Conservation (phyloP, 2,329 filamentous ascomycete genomes). For the Penicillium freii region DNA sequence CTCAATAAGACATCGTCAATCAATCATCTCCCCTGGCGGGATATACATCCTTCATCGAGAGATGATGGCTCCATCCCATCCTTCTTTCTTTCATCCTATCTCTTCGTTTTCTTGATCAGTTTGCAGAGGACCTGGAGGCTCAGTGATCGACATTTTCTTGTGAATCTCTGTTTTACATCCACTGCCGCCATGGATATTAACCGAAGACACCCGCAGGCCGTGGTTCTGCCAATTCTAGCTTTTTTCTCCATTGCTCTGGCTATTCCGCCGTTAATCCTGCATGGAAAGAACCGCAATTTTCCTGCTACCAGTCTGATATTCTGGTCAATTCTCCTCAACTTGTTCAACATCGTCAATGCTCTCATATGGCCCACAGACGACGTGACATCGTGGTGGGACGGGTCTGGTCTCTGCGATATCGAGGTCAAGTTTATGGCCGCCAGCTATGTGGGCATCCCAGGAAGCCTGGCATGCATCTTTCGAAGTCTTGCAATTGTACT, state of each 20-base stretch:
- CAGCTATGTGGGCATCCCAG: slow-evolving; percentile 52
- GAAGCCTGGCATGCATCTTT: slow-evolving; percentile 58
- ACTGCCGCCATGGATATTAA: slow-evolving; percentile 7
- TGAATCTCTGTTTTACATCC: background rate
- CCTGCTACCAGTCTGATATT: slow-evolving; percentile 57
- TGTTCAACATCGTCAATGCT: slow-evolving; percentile 60
- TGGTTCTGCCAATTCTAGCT: slow-evolving; percentile 50
- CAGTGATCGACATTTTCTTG: background rate
- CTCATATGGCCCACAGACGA: slow-evolving; percentile 64
- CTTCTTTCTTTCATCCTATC: background rate
- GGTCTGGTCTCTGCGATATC: slow-evolving; percentile 62
- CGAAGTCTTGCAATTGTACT: slow-evolving; percentile 60
- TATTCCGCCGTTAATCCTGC: slow-evolving; percentile 59
- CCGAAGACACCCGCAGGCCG: slow-evolving; percentile 31
- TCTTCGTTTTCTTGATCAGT: background rate
- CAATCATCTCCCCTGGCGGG: background rate
- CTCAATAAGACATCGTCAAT: slow-evolving; percentile 3
- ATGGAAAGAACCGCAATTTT: slow-evolving; percentile 60
- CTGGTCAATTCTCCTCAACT: slow-evolving; percentile 57
- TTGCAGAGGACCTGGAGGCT: background rate
- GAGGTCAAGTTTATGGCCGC: slow-evolving; percentile 59
- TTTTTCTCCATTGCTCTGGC: slow-evolving; percentile 53
- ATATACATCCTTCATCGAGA: slow-evolving; percentile 2
- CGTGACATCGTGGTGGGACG: slow-evolving; percentile 55
- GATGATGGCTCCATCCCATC: background rate